Conservation (phyloP, 140 eudicot species). For the Oenanthe javanica region DNA sequence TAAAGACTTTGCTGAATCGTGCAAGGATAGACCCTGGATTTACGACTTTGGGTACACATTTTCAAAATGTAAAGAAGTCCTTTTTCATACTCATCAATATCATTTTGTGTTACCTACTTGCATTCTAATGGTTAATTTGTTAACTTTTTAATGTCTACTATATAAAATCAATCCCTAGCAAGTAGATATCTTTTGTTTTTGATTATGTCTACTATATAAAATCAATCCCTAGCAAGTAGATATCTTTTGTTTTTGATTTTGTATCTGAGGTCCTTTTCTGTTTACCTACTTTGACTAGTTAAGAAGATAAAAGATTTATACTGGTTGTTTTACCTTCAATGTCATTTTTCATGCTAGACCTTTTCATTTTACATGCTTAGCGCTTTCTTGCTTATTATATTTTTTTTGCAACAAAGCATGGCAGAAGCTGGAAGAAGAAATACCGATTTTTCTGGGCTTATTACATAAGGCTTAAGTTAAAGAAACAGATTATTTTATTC, state of each 20-base stretch:
- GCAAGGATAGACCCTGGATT: constrained; percentile 92
- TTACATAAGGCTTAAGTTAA: too few species aligned
- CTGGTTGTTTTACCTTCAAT: neutral
- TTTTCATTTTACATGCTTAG: neutral
- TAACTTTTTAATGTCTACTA: neutral
- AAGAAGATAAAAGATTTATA: neutral
- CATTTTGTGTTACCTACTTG: neutral
- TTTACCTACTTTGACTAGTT: neutral
- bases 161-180: neutral
- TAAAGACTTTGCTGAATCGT: constrained; percentile 67
- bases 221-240: neutral
- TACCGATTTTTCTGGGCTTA: neutral
- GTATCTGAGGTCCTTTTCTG: neutral
- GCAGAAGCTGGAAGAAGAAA: constrained; percentile 94
- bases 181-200: neutral
- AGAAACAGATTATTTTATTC: constrained; percentile 37
- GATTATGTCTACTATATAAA: neutral
- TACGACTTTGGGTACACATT: constrained; percentile 66
- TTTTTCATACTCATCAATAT: neutral
- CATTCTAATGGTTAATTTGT: neutral
- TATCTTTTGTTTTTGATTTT: neutral
- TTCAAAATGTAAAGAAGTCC: neutral
- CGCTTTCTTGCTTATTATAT: neutral
- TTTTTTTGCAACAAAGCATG: constrained; percentile 41
- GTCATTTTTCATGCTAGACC: neutral